Base-by-base conservation (phyloP, 1,139 yeast species). In the Pichia sorboxylosa region DNA sequence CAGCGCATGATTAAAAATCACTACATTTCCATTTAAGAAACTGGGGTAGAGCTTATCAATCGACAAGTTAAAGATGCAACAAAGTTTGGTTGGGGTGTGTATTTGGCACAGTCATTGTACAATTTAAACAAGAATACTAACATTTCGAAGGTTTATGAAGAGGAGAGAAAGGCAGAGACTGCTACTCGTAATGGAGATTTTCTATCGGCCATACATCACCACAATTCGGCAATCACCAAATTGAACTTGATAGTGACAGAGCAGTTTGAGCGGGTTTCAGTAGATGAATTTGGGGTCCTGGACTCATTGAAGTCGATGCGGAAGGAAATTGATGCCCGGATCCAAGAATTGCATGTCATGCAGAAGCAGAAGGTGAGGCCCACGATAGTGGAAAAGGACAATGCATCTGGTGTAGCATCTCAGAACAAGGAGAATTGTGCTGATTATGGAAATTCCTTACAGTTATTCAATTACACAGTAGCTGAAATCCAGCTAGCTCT, bases 81-180 rank as follows among this genome's bases (percentile, higher is more conserved):
- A 37, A 10, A 37, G 35, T 13, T 20, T 37, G 11, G 35, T 34
- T 4, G 37, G 32, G 7, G 40, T 37, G n/a, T n/a, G n/a, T n/a
- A n/a, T n/a, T n/a, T n/a, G n/a, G 31, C 18, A 37, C 30, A 16
- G 3, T 3, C 13, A 11, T n/a, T 5, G 26, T 16, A 11, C 6
- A 24, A 24, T 27, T 29, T 34, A 36, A 31, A 36, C 34, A 24
- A 13, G 13, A 15, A 7, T 11, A 13, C 49, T n/a, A n/a, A n/a
- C n/a, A n/a, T n/a, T n/a, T n/a, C n/a, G n/a, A n/a, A n/a, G n/a
- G n/a, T n/a, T 6, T 54, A 51, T 26, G 48, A 47, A 24, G 37
- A 47, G 2, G 56, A 54, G 21, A 49, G 46, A 30, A 45, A 45
- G 14, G 58, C 58, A 2, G 54, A 54, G 28, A 36, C 40, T 20